These are phyloP conservation scores for Peribolospora baueri DNA, from an alignment of 768 basidiomycete genomes.

Conservation along the genomic window DNA sequence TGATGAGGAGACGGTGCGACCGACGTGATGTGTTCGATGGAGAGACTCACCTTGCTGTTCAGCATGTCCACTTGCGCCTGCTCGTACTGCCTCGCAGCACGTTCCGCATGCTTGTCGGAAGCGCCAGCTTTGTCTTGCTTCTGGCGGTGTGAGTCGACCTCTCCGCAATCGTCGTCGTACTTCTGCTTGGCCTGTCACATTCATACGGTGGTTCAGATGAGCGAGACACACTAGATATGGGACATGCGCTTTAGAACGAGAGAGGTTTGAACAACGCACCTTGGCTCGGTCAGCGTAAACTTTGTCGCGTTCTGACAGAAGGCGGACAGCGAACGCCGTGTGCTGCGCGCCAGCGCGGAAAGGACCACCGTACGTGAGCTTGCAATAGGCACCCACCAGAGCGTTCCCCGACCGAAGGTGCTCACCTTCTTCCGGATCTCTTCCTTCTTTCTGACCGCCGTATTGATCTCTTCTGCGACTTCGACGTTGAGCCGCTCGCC, in stretches of 20 bases:
- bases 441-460: constrained; percentile 37
- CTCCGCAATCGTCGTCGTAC: constrained; percentile 58
- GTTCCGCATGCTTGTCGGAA: constrained; percentile 46
- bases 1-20: too few species aligned
- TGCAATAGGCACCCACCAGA: too few species aligned
- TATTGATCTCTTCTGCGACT: constrained; percentile 21
- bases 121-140: constrained; percentile 40
- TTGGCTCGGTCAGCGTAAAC: constrained; percentile 43
- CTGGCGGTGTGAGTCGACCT: constrained; percentile 47
- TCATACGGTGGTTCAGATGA: too few species aligned
- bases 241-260: constrained; percentile 7
- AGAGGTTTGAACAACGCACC: constrained; percentile 20
- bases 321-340: constrained; percentile 42
- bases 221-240: background rate
- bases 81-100: constrained; percentile 46
- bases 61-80: constrained; percentile 17
- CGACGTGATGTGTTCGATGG: too few species aligned
- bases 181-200: constrained; percentile 35
- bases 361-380: too few species aligned
- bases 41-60: background rate
- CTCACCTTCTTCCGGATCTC: constrained; percentile 43
- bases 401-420: background rate
- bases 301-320: constrained; percentile 44
- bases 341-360: constrained; percentile 24
- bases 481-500: too few species aligned